A percentile compares a stretch with the other conserved stretches of the same genome.
These are phyloP conservation scores for Aspergillus sclerotiicarbonarius DNA, from an alignment of 495 filamentous ascomycete species.

Conservation along the genomic window DNA sequence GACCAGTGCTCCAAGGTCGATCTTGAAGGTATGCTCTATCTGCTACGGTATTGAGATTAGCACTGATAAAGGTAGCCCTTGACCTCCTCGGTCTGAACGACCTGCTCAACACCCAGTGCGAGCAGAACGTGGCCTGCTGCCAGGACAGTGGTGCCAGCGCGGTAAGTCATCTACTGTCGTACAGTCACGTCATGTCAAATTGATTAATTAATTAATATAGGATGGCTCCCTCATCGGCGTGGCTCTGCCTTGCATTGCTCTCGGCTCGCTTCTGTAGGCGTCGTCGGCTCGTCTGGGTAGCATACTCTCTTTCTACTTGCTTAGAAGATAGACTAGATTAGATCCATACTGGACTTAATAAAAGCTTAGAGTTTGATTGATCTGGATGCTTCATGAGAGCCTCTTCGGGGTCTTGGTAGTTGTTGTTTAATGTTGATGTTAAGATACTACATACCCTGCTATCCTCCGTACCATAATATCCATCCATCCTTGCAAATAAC, in stretches of 20 bases:
- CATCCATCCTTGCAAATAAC: too few relatives aligned
- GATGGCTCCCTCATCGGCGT: conserved; percentile 42
- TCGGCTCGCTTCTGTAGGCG: conserved; percentile 42
- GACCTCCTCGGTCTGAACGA: conserved; percentile 30
- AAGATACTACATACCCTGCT: too few relatives aligned
- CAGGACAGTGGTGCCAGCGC: conserved; percentile 40
- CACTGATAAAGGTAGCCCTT: conserved; percentile 19
- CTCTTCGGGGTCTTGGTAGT: too few relatives aligned
- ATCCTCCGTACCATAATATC: too few relatives aligned
- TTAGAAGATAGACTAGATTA: too few relatives aligned
- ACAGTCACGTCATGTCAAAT: too few relatives aligned
- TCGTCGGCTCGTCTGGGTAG: too few relatives aligned
- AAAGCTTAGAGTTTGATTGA: too few relatives aligned
- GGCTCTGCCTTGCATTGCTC: conserved; percentile 50
- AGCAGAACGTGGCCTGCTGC: conserved; percentile 55
- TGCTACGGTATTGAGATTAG: neutral
- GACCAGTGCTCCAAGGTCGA: conserved; percentile 42
- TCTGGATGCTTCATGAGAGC: too few relatives aligned
- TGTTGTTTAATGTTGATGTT: too few relatives aligned
- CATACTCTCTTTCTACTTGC: neutral
- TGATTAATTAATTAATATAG: too few relatives aligned
- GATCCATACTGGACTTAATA: too few relatives aligned
- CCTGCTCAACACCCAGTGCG: conserved; percentile 49
- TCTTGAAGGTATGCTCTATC: conserved; percentile 22
- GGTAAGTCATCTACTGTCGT: conserved; percentile 29